Conservation (phyloP, 1,284 basidiomycete genomes). For the Tremellales sp. region DNA sequence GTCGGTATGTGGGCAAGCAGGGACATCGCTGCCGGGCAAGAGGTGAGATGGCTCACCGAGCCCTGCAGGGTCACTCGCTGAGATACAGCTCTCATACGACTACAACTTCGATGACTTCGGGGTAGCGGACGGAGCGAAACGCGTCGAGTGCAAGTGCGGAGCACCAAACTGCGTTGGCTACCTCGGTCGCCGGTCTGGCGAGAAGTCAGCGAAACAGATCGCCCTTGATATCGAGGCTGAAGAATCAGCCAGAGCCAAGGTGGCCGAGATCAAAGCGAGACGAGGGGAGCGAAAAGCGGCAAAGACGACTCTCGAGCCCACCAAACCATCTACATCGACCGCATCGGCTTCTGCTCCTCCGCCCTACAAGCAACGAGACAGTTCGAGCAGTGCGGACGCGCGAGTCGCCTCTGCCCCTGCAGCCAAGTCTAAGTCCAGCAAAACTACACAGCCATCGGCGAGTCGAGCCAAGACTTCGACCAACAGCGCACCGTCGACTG, state of each 20-base stretch:
- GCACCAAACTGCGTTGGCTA: conserved; percentile 45
- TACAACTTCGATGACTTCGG: conserved; percentile 48
- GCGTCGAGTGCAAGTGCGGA: conserved; percentile 46
- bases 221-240: conserved; percentile 13
- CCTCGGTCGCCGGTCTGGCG: conserved; percentile 40
- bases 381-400: too few species aligned
- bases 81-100: conserved; percentile 43
- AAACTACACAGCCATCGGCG: too few species aligned
- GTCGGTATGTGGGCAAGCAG: conserved; percentile 48
- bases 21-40: conserved; percentile 49
- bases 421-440: too few species aligned
- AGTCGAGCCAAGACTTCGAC: too few species aligned
- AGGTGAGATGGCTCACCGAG: too few species aligned
- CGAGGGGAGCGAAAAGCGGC: neutral
- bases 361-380: too few species aligned
- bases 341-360: too few species aligned
- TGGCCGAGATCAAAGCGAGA: conserved; percentile 6
- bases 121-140: conserved; percentile 18
- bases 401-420: too few species aligned
- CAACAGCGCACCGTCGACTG: too few species aligned
- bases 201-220: conserved; percentile 23
- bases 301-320: neutral
- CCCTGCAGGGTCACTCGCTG: too few species aligned
- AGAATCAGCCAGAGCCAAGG: conserved; percentile 1
- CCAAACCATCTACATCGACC: too few species aligned